These are phyloP conservation scores for Yamadazyma blattariae DNA, from an alignment of 1,139 yeast genomes.

Conservation along the genomic window DNA sequence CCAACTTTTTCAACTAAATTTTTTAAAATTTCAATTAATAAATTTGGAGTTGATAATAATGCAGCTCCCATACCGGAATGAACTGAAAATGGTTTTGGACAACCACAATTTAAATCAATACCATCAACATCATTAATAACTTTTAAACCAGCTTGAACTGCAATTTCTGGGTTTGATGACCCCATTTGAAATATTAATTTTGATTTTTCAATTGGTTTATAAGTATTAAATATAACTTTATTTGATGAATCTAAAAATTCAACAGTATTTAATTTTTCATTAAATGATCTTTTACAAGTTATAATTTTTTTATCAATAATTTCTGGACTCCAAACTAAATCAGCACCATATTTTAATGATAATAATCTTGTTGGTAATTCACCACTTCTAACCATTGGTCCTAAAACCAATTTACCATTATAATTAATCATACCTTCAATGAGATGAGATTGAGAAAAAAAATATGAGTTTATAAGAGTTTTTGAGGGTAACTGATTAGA, in stretches of 20 bases:
- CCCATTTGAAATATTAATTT: constrained; percentile 87
- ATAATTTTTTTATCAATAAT: constrained; percentile 81
- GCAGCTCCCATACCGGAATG: constrained; percentile 99
- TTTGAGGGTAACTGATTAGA: too few species aligned
- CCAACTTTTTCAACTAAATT: constrained; percentile 80
- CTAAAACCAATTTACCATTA: constrained; percentile 73
- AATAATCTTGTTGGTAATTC: constrained; percentile 86
- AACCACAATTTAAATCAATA: constrained; percentile 91
- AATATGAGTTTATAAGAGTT: too few species aligned
- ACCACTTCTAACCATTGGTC: constrained; percentile 96
- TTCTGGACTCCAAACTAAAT: constrained; percentile 95
- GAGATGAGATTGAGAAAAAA: too few species aligned
- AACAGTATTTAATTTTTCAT: constrained; percentile 52
- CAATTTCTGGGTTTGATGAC: constrained; percentile 76
- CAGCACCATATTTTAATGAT: constrained; percentile 83
- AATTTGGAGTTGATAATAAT: constrained; percentile 74
- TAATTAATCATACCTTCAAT: constrained; percentile 21
- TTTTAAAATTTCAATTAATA: constrained; percentile 62
- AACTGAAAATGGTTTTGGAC: constrained; percentile 86
- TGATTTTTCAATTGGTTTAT: constrained; percentile 57
- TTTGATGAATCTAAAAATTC: constrained; percentile 46
- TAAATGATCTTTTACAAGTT: constrained; percentile 62
- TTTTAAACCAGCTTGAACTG: constrained; percentile 80
- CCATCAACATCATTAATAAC: constrained; percentile 88
- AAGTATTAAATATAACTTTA: constrained; percentile 68